Evolutionary conservation across 2,329 filamentous ascomycete genomes (phyloP), one percentile per base, ranked within the genome.

Genomic region (Peltaster fructicola): DNA sequence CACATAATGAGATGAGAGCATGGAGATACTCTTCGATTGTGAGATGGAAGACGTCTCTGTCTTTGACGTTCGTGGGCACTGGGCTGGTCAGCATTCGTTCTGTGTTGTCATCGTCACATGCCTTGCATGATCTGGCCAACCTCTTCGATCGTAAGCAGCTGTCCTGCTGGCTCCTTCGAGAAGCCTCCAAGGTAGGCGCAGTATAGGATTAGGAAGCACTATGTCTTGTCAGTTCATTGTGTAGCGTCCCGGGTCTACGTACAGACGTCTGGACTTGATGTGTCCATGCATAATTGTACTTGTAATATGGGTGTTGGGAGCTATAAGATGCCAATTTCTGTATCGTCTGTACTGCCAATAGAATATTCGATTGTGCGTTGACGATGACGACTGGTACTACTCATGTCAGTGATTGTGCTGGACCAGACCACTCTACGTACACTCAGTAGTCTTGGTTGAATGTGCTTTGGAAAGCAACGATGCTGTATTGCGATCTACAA

Each of bases 1-100:
- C 82, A 18, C 88, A 78, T 31, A 95, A 68, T 31, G 73, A 70
- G 30, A 88, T 85, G 30, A 95, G 63, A 8, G 81, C 73, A 31
- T 90, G 73, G 13, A 98, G 72, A 52, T 98, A 98, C 54, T 98
- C 88, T 54, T 98, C 88, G 41, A 95, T 85, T 20, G 82, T 90
- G 42, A 98, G 63, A 51, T 98, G 88, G 63, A 98, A 98, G 24
- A 72, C 68, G 48, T 95, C 85, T 33, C 67, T 61, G 43, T 85
- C 76, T 52, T 91, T 91, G 43, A 92, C 65, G 48, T 93, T 93
- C 34, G 88, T 75, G 8, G 82, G 84, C 7, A 92, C 84, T 84
- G 7, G 11, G 20, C 7, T n/a, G n/a, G n/a, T 18, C 17, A 18
- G 10, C 17, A 14, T 25, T 17, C 15, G 15, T 3, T 22, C 20